These are phyloP conservation scores for Dendrobium chrysotoxum DNA, from an alignment of 106 monocot genomes.

Conservation along the genomic window DNA sequence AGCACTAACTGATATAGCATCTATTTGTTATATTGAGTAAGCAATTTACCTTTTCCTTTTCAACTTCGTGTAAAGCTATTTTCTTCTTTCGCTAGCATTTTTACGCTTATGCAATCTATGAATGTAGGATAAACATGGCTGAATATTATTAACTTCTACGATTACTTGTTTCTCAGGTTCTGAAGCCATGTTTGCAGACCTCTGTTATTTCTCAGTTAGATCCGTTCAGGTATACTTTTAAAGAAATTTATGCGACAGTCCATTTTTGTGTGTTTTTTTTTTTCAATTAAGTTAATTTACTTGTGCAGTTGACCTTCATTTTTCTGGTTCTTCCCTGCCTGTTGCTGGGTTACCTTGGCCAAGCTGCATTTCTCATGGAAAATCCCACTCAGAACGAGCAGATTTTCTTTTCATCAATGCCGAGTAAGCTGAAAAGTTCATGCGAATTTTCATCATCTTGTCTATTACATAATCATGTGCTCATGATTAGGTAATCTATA, in stretches of 20 bases:
- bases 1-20: neutral
- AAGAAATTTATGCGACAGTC: neutral
- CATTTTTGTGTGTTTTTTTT: neutral
- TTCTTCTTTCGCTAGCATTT: neutral
- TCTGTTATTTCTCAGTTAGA: constrained; percentile 94
- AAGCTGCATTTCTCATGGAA: constrained; percentile 93
- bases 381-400: constrained; percentile 58
- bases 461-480: neutral
- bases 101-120: neutral
- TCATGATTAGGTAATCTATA: neutral
- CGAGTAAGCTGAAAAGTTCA: constrained; percentile 47
- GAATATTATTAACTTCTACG: neutral
- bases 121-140: neutral
- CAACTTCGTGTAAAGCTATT: neutral
- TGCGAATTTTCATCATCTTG: constrained; percentile 1
- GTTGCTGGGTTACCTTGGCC: constrained; percentile 88
- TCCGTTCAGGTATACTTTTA: constrained; percentile 72
- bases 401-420: constrained; percentile 89
- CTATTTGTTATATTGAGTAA: neutral
- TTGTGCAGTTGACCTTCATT: constrained; percentile 73
- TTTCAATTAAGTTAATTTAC: constrained; percentile 5
- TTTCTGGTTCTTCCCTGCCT: constrained; percentile 96
- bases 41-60: neutral
- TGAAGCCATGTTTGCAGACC: constrained; percentile 99
- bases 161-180: constrained; percentile 48